Conservation (phyloP, 2,329 filamentous ascomycete genomes). For the Aspergillus sp. region DNA sequence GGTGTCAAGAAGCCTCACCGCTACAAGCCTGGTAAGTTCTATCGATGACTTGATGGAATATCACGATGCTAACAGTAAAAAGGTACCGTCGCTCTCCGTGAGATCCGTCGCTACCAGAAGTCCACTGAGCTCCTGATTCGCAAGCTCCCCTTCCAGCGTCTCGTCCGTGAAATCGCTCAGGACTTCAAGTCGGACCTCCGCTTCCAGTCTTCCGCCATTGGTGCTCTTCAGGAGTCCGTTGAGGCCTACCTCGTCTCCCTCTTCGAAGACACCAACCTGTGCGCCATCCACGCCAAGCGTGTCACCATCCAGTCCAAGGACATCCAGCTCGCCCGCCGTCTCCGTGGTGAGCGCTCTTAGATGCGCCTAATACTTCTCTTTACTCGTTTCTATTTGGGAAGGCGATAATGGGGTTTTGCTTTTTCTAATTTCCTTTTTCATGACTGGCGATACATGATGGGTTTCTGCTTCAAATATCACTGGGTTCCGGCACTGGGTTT, state of each 20-base stretch:
- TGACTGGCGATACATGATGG: constrained; percentile 41
- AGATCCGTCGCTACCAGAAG: constrained; percentile 98
- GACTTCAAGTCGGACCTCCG: constrained; percentile 93
- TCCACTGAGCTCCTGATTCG: constrained; percentile 91
- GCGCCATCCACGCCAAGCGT: constrained; percentile 98
- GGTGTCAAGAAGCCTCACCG: constrained; percentile 95
- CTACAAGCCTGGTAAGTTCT: constrained; percentile 65
- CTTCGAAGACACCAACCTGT: constrained; percentile 97
- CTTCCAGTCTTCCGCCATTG: constrained; percentile 98
- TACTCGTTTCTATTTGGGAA: constrained; percentile 30
- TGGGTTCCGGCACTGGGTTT: constrained; percentile 34
- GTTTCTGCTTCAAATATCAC: constrained; percentile 34
- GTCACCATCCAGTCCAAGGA: constrained; percentile 94
- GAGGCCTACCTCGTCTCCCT: constrained; percentile 98
- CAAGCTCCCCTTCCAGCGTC: constrained; percentile 95
- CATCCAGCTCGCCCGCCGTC: constrained; percentile 90
- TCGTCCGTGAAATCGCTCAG: constrained; percentile 94
- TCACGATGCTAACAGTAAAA: constrained; percentile 20
- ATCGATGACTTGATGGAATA: too few relatives aligned
- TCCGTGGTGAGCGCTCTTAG: constrained; percentile 88
- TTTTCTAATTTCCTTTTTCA: constrained; percentile 28
- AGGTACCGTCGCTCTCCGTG: constrained; percentile 90
- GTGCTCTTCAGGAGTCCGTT: constrained; percentile 94
- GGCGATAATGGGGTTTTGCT: constrained; percentile 34
- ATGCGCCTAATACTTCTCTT: constrained; percentile 18